Conservation (phyloP, 345 rosid species). For the Excoecaria cochinchinensis region DNA sequence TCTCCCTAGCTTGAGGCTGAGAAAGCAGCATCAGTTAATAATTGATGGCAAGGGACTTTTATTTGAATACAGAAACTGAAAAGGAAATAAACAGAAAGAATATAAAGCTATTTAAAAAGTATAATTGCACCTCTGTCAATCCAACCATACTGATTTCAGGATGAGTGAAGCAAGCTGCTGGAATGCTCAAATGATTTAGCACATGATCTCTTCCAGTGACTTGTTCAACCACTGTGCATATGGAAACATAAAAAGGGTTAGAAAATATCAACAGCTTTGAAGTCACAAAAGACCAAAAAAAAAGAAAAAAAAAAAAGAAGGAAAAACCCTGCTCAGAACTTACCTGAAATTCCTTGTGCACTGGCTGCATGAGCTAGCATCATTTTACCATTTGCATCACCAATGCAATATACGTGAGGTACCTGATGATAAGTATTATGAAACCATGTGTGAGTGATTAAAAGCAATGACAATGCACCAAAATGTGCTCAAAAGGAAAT, state of each 20-base stretch:
- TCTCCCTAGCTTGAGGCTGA: constrained; percentile 99
- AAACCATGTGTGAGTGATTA: constrained; percentile 19
- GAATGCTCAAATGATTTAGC: constrained; percentile 88
- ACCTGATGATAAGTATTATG: constrained; percentile 42
- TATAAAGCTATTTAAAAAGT: neutral
- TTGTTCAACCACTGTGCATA: constrained; percentile 82
- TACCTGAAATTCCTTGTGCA: constrained; percentile 99
- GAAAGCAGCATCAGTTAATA: constrained; percentile 22
- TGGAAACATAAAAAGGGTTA: constrained; percentile 15
- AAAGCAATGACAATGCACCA: neutral
- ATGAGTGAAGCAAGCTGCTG: constrained; percentile 99
- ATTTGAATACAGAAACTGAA: neutral
- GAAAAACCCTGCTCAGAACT: neutral
- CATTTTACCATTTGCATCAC: constrained; percentile 98
- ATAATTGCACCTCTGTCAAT: constrained; percentile 73
- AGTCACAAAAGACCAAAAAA: neutral
- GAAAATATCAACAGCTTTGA: constrained; percentile 1
- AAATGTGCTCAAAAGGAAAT: constrained; percentile 7
- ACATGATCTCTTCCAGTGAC: constrained; percentile 88
- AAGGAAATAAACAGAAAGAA: constrained; percentile 2
- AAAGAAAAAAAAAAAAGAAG: too few species aligned
- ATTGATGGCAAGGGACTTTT: neutral
- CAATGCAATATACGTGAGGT: constrained; percentile 86
- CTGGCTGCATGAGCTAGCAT: constrained; percentile 99
- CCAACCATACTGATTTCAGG: constrained; percentile 99